Evolutionary conservation across 2,329 filamentous ascomycete species (phyloP), one percentile per base, ranked within the genome.

Genomic region (Talaromyces sp.): DNA sequence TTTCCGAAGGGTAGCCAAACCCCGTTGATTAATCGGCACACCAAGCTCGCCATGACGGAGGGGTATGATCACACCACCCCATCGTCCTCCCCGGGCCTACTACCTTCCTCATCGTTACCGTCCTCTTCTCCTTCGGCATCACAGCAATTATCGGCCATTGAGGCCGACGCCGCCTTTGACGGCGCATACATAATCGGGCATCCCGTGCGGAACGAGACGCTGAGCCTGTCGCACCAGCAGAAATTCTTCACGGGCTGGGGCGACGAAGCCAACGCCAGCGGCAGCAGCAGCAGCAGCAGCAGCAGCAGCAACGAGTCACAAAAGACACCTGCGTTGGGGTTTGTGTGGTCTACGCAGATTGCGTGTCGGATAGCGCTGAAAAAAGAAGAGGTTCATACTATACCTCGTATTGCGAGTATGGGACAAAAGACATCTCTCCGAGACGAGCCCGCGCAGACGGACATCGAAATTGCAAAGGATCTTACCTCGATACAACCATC

Each of bases 181-280:
- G 70, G 72, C 23, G 67, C 71, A 67, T 72, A 76, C 73, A 37
- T 76, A 72, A 50, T 83, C 72, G 54, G 75, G 70, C 64, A 76
- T 42, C 69, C 73, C 2, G 69, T 69, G 16, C 72, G 73, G 18
- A 73, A 72, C 46, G 82, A 85, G 12, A 85, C 88, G 0, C 81
- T 97, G 40, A 84, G 86, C 35, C 84, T 97, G 8, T 88, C 96
- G 69, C 90, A 97, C 75, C 93, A 98, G 76, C 92, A 97, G 74
- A 85, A 90, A 48, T 97, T 93, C 86, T 96, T 97, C 77, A 96
- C 93, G 3, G 93, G 95, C 66, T 97, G 95, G 93, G 92, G 93
- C 23, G 91, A 96, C 73, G 82, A 87, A 25, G 64, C 23, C 28
- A 60, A 55, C 25, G 48, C 48, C 56, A 28, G 28, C 28, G 6